Percentiles rank a stretch among this genome's conserved stretches.
Evolutionary conservation across 352 stramenopile genomes (phyloP).

Genomic region (Elongisporangium senticosum): DNA sequence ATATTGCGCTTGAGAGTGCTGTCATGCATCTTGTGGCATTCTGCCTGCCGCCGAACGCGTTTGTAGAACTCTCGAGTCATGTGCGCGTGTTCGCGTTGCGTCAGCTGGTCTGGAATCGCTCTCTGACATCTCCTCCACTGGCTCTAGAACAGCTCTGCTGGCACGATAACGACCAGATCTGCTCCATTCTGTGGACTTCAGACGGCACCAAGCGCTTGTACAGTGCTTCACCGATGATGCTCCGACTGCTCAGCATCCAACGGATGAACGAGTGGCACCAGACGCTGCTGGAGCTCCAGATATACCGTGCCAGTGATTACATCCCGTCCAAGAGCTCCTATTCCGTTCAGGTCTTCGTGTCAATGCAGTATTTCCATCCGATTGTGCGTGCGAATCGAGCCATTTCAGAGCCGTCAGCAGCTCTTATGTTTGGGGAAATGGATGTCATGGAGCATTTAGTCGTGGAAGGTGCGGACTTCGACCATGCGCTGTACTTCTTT

Average conservation of each 20-base stretch:
- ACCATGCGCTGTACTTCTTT: constrained; percentile 32
- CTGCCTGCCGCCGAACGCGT: constrained; percentile 41
- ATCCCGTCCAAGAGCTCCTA: constrained; percentile 39
- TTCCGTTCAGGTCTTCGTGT: constrained; percentile 18
- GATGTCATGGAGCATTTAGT: constrained; percentile 37
- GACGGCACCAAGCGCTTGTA: background rate
- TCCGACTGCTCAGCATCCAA: constrained; percentile 9
- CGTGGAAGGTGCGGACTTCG: constrained; percentile 26
- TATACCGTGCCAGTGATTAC: constrained; percentile 18
- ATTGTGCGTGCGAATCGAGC: constrained; percentile 7
- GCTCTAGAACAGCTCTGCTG: background rate
- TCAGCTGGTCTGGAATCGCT: constrained; percentile 19
- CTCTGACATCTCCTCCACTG: background rate
- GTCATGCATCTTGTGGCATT: constrained; percentile 40
- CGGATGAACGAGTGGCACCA: constrained; percentile 9
- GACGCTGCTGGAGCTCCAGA: constrained; percentile 15
- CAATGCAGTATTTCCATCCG: constrained; percentile 21
- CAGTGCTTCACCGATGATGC: constrained; percentile 15
- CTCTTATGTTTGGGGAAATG: constrained; percentile 4
- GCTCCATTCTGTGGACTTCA: background rate
- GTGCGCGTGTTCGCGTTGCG: constrained; percentile 33
- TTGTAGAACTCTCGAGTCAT: constrained; percentile 27
- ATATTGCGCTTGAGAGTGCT: constrained; percentile 43
- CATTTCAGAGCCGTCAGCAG: background rate
- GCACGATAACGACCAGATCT: background rate